These are phyloP conservation scores for Aspergillus leporis DNA, from an alignment of 495 filamentous ascomycete genomes.

Conservation along the genomic window DNA sequence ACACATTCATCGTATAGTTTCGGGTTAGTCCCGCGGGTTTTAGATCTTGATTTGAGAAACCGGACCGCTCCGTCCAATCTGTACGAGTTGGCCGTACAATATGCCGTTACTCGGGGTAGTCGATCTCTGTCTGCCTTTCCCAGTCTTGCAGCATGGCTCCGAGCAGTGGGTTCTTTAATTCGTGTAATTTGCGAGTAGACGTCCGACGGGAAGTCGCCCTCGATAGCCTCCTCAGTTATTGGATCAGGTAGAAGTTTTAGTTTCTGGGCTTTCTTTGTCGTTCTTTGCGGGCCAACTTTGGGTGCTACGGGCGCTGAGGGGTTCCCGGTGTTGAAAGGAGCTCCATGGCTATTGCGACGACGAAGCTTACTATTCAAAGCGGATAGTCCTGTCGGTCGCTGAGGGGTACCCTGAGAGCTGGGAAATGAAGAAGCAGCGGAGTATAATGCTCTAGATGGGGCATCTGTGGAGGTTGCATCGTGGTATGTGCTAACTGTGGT, in stretches of 20 bases:
- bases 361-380: conserved; percentile 84
- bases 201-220: conserved; percentile 90
- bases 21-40: conserved; percentile 73
- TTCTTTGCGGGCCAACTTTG: conserved; percentile 94
- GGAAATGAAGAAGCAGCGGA: conserved; percentile 39
- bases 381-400: conserved; percentile 58
- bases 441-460: conserved; percentile 45
- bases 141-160: conserved; percentile 87
- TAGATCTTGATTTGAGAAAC: conserved; percentile 80
- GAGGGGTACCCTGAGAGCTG: conserved; percentile 31
- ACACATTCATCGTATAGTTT: conserved; percentile 97
- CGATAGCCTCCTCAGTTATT: conserved; percentile 66
- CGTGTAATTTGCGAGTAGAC: conserved; percentile 94
- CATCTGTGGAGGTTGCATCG: conserved; percentile 43
- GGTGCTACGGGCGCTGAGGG: conserved; percentile 49
- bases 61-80: conserved; percentile 83
- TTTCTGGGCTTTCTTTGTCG: conserved; percentile 93
- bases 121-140: conserved; percentile 90
- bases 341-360: conserved; percentile 78
- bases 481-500: conserved; percentile 60
- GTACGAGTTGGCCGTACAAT: conserved; percentile 90
- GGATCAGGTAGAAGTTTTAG: conserved; percentile 92
- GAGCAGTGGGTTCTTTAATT: conserved; percentile 93
- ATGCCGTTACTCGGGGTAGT: conserved; percentile 89
- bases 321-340: conserved; percentile 48